Percentiles rank a stretch among this genome's conserved stretches.
Conservation (phyloP, 1,139 yeast species). For the Geotrichum fermentans region DNA sequence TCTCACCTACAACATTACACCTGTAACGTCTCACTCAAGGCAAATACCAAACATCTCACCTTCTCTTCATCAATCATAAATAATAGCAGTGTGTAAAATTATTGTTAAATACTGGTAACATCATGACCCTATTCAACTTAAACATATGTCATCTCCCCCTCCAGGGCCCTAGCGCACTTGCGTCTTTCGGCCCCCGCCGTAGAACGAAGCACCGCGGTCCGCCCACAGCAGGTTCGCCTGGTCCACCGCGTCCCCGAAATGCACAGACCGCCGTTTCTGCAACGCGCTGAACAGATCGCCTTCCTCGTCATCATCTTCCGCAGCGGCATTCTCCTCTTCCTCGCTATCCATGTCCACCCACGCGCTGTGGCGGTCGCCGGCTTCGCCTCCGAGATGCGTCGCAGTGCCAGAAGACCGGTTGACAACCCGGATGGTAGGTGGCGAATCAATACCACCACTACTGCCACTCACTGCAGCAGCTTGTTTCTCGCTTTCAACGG, state of each 20-base stretch:
- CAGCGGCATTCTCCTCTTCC: background rate
- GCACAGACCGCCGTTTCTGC: constrained; percentile 14
- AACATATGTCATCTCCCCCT: too few relatives aligned
- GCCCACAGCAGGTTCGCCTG: constrained; percentile 11
- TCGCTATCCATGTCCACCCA: background rate
- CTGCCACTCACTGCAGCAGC: background rate
- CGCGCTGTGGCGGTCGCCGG: background rate
- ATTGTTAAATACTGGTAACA: too few relatives aligned
- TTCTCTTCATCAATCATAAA: too few relatives aligned
- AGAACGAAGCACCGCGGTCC: constrained; percentile 11
- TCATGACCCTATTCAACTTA: too few relatives aligned
- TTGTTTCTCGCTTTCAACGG: constrained; percentile 6
- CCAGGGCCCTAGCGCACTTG: too few relatives aligned
- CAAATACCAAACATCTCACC: too few relatives aligned
- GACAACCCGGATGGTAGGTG: constrained; percentile 12
- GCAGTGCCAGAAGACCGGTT: background rate
- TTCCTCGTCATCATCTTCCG: constrained; percentile 2
- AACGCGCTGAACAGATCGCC: constrained; percentile 3
- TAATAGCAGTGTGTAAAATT: too few relatives aligned
- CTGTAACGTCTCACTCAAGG: too few relatives aligned
- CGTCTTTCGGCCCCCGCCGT: too few relatives aligned
- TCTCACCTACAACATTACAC: too few relatives aligned
- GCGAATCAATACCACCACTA: background rate
- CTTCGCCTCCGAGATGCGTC: background rate
- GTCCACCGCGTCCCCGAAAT: constrained; percentile 7